These are phyloP conservation scores for Zoysia japonica DNA, from an alignment of 176 grass and related monocot species.

Conservation along the genomic window DNA sequence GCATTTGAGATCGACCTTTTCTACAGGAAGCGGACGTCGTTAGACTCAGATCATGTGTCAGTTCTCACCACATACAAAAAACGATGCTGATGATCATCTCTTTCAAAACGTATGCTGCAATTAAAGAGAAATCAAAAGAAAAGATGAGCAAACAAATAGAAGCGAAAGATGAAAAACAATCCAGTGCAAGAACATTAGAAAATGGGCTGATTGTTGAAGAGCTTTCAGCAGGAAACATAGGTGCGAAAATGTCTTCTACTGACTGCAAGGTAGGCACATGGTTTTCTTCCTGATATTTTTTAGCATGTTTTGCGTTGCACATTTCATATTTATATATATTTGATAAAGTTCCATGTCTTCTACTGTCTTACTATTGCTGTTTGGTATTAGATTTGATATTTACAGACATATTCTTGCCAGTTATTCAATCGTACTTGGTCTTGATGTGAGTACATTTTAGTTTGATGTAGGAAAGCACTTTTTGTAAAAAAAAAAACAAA, in stretches of 20 bases:
- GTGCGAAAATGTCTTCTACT: conserved; percentile 69
- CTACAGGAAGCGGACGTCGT: too few species aligned
- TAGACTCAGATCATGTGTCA: too few species aligned
- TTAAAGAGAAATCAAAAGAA: conserved; percentile 70
- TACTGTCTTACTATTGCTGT: neutral
- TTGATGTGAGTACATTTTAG: neutral
- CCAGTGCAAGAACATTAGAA: conserved; percentile 60
- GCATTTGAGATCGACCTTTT: too few species aligned
- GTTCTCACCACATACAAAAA: too few species aligned
- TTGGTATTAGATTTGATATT: neutral
- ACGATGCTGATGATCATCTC: neutral
- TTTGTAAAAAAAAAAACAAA: too few species aligned
- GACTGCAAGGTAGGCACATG: conserved; percentile 58
- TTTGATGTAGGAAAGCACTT: too few species aligned
- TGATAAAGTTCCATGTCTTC: neutral
- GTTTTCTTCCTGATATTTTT: neutral
- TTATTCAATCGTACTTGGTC: neutral
- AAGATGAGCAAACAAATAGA: conserved; percentile 36
- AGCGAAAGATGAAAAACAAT: conserved; percentile 38
- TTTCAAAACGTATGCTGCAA: conserved; percentile 41
- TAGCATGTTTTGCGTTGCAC: conserved; percentile 25
- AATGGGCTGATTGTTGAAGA: conserved; percentile 83
- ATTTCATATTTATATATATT: neutral
- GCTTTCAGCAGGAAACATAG: conserved; percentile 57
- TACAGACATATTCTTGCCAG: neutral